phyloP scores from a whole-genome alignment of 1,284 basidiomycete genomes.

The Malassezia arunalokei region DNA sequence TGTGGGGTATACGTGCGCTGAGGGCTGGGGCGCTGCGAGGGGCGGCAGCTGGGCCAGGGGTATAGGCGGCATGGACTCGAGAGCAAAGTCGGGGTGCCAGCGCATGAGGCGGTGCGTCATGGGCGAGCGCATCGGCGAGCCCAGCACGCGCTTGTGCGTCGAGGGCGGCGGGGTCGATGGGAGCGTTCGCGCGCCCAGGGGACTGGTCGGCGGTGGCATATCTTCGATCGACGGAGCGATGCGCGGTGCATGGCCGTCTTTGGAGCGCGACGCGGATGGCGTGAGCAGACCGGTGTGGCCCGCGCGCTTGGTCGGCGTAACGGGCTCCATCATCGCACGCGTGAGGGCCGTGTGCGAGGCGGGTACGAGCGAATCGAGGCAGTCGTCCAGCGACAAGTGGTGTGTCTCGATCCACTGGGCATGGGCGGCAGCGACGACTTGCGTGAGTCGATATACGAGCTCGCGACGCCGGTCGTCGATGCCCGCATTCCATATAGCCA shows the following conservation, averaged over 20 bases:
- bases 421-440: constrained; percentile 21
- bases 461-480: constrained; percentile 33
- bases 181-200: neutral
- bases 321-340: neutral
- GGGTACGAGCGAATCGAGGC: neutral
- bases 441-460: constrained; percentile 21
- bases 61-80: neutral
- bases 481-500: constrained; percentile 42
- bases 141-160: neutral
- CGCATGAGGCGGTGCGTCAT: neutral
- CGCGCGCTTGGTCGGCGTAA: neutral
- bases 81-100: constrained; percentile 12
- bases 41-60: constrained; percentile 7
- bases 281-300: constrained; percentile 4
- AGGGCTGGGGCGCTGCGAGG: neutral
- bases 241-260: constrained; percentile 6
- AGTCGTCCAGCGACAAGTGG: constrained; percentile 6
- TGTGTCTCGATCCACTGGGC: constrained; percentile 19
- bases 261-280: constrained; percentile 8
- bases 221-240: neutral
- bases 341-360: neutral
- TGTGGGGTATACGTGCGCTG: neutral
- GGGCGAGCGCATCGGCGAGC: neutral
- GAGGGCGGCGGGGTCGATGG: neutral
- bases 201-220: constrained; percentile 2